Evolutionary conservation across 495 filamentous ascomycete species (phyloP), one percentile per base, ranked within the genome.

Genomic region (Aspergillus campestris): DNA sequence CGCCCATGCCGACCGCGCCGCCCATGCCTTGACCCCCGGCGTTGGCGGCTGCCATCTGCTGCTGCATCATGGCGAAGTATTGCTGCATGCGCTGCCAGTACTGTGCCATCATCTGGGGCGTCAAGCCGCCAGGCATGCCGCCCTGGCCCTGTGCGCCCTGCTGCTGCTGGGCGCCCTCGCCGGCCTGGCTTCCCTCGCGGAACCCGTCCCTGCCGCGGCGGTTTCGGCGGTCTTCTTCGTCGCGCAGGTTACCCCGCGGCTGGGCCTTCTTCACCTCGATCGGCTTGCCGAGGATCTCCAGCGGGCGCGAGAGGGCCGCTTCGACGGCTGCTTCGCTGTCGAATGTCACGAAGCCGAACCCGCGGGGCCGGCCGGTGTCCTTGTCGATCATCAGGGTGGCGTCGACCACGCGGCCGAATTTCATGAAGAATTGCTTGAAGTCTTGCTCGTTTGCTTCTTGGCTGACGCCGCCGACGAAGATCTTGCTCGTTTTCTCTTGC

Each of bases 351-450:
- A 98, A 98, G n/a, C 92, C 92, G 56, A 98, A 98, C 8, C 92
- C 92, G 49, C 92, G 82, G 3, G 92, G 92, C 15, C 92, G 82
- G 30, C 90, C 90, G 7, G 92, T 97, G 58, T 98, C 92, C 66
- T 98, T 98, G 65, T 98, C 92, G 78, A 98, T 98, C 92, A 98
- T 98, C 13, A 98, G 77, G 1, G 92, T 98, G 8, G 92, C 92
- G 64, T 98, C 92, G 36, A 98, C 81, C 28, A 98, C 92, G 44
- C 92, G 81, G 34, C 92, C 92, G 56, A 95, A 98, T 60, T 94
- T 86, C 63, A 84, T 85, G 66, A 98, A 98, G 65, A 95, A 98
- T 34, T 91, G 80, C 57, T 88, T 88, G 65, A 98, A 98, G 58
- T 97, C 89, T 34, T 87, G 80, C 52, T 98, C 92, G 1, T 85